phyloP scores from a whole-genome alignment of 768 basidiomycete genomes.

The Flagelloscypha sp. region DNA sequence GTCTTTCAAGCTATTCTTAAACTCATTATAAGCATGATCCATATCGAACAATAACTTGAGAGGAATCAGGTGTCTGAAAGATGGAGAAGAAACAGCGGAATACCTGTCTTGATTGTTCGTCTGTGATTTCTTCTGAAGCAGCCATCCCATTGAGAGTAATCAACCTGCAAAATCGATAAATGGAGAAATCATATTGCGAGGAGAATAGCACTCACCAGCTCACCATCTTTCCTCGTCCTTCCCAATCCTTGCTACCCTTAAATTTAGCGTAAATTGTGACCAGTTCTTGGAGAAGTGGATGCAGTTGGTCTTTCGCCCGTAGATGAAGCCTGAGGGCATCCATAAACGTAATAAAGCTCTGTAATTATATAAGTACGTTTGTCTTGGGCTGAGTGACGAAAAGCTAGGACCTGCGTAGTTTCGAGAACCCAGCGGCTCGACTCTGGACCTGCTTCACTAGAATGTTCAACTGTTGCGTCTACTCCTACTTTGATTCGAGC shows the following conservation, averaged over 20 bases:
- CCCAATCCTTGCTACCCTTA: slow-evolving; percentile 93
- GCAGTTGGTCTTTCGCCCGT: slow-evolving; percentile 95
- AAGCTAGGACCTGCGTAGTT: slow-evolving; percentile 71
- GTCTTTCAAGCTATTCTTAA: slow-evolving; percentile 77
- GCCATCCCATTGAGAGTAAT: slow-evolving; percentile 97
- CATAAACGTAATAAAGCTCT: slow-evolving; percentile 99
- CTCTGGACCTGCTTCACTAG: slow-evolving; percentile 85
- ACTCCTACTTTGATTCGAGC: slow-evolving; percentile 89
- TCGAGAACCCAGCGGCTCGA: slow-evolving; percentile 97
- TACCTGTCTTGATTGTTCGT: slow-evolving; percentile 91
- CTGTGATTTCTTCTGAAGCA: slow-evolving; percentile 90
- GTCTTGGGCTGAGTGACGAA: not conserved
- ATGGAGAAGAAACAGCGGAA: slow-evolving; percentile 1
- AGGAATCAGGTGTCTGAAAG: slow-evolving; percentile 2
- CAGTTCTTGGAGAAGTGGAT: slow-evolving; percentile 91
- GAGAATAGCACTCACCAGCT: slow-evolving; percentile 56
- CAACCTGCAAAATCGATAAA: slow-evolving; percentile 45
- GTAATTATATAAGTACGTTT: slow-evolving; percentile 3
- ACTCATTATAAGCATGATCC: slow-evolving; percentile 92
- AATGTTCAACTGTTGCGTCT: slow-evolving; percentile 94
- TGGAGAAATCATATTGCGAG: not conserved
- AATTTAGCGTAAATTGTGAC: slow-evolving; percentile 91
- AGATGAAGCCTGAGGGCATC: slow-evolving; percentile 89
- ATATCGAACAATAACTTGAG: slow-evolving; percentile 88
- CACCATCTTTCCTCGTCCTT: slow-evolving; percentile 89